phyloP scores from a whole-genome alignment of 805 yeast genomes.

The Candida jianshihensis region DNA sequence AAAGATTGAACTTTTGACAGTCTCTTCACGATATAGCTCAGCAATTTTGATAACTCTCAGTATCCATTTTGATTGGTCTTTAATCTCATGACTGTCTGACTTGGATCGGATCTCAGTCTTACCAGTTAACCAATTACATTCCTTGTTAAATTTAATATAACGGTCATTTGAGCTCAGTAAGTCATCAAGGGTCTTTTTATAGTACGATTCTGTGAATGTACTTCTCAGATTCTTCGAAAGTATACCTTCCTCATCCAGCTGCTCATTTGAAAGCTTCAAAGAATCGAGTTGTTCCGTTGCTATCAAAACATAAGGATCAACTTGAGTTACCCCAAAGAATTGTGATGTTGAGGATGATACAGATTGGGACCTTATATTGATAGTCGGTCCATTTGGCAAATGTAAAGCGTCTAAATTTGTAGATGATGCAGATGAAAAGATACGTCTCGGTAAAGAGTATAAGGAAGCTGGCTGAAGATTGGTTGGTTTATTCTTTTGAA shows the following conservation, averaged over 20 bases:
- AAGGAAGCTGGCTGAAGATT: not conserved
- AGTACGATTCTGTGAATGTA: constrained; percentile 7
- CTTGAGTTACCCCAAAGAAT: constrained; percentile 13
- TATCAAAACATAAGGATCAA: constrained; percentile 34
- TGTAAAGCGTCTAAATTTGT: constrained; percentile 10
- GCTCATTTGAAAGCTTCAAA: constrained; percentile 16
- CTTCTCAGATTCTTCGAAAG: constrained; percentile 5
- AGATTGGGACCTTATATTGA: constrained; percentile 12
- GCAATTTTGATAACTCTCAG: constrained; percentile 35
- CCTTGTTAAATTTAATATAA: constrained; percentile 25
- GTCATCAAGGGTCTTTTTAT: constrained; percentile 4
- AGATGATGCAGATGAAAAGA: constrained; percentile 19
- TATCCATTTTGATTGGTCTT: constrained; percentile 2
- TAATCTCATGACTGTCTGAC: not conserved
- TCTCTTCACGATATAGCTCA: constrained; percentile 34
- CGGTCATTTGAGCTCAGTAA: constrained; percentile 25
- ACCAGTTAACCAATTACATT: constrained; percentile 20
- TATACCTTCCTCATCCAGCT: constrained; percentile 7
- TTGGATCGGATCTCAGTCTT: constrained; percentile 16
- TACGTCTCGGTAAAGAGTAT: constrained; percentile 16
- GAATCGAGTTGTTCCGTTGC: constrained; percentile 18
- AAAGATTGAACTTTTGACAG: constrained; percentile 22
- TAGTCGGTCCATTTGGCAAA: not conserved
- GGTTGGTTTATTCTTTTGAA: constrained; percentile 31
- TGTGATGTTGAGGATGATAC: constrained; percentile 21